A percentile compares a stretch with the other conserved stretches of the same genome.
Evolutionary conservation across 805 yeast species (phyloP).

Genomic region (Zygotorulaspora chibaensis): DNA sequence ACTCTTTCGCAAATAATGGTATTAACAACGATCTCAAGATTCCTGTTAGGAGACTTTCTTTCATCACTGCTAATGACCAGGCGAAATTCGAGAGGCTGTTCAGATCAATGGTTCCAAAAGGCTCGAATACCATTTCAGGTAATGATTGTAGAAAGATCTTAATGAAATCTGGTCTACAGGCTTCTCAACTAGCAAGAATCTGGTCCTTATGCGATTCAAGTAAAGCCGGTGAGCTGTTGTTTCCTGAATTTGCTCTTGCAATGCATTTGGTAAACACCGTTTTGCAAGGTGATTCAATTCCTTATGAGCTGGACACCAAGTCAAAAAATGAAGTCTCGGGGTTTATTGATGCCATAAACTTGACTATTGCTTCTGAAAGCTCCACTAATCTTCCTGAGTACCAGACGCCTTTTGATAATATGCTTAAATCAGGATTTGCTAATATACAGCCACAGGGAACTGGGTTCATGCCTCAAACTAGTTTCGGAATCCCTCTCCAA

Average conservation of each 20-base stretch:
- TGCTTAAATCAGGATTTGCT: conserved; percentile 24
- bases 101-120: conserved; percentile 63
- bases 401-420: conserved; percentile 42
- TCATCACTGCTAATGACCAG: conserved; percentile 82
- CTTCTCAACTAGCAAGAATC: conserved; percentile 72
- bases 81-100: conserved; percentile 80
- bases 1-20: conserved; percentile 39
- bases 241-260: conserved; percentile 92
- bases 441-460: conserved; percentile 39
- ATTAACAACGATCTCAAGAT: conserved; percentile 59
- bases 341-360: conserved; percentile 83
- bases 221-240: conserved; percentile 76
- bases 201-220: conserved; percentile 92
- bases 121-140: conserved; percentile 52
- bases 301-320: conserved; percentile 63
- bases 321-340: conserved; percentile 81
- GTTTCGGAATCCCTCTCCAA: conserved; percentile 31
- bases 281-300: conserved; percentile 73
- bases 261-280: conserved; percentile 80
- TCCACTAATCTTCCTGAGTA: conserved; percentile 16
- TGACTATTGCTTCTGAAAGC: conserved; percentile 59
- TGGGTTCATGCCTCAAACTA: conserved; percentile 37
- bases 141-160: conserved; percentile 74
- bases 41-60: conserved; percentile 75
- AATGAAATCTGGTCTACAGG: conserved; percentile 71